phyloP scores from a whole-genome alignment of 2,329 filamentous ascomycete genomes.

The Xylaria sp. region DNA sequence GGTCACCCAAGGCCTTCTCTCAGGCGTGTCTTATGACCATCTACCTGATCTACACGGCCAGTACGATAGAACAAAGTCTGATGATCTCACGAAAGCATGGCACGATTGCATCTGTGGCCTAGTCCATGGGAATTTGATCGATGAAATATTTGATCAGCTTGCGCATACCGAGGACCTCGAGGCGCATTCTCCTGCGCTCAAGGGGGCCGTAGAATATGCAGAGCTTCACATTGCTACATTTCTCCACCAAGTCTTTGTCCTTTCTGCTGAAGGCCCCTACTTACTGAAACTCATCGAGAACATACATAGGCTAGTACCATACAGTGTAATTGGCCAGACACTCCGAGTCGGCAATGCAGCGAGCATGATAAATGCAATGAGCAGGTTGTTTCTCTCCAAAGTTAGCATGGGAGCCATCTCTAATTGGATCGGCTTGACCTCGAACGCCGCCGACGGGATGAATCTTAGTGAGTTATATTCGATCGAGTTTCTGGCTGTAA shows the following conservation, averaged over 20 bases:
- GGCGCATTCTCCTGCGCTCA: slow-evolving; percentile 69
- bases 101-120: slow-evolving; percentile 72
- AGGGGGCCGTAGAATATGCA: slow-evolving; percentile 70
- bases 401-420: slow-evolving; percentile 78
- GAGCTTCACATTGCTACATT: slow-evolving; percentile 74
- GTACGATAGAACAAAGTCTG: slow-evolving; percentile 69
- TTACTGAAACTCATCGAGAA: slow-evolving; percentile 77
- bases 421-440: slow-evolving; percentile 81
- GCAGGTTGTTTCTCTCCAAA: slow-evolving; percentile 79
- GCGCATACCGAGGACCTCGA: slow-evolving; percentile 71
- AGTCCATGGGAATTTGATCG: slow-evolving; percentile 75
- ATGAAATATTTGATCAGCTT: slow-evolving; percentile 71
- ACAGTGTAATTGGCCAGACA: slow-evolving; percentile 77
- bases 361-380: slow-evolving; percentile 82
- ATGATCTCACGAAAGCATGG: slow-evolving; percentile 73
- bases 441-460: slow-evolving; percentile 79
- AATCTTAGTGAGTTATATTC: slow-evolving; percentile 61
- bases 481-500: neutral
- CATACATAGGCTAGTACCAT: slow-evolving; percentile 76
- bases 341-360: slow-evolving; percentile 81
- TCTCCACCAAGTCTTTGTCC: slow-evolving; percentile 76
- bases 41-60: slow-evolving; percentile 46
- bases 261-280: slow-evolving; percentile 80
- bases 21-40: slow-evolving; percentile 60
- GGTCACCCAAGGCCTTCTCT: slow-evolving; percentile 72